Base-by-base conservation (phyloP, 2,329 filamentous ascomycete genomes). In the Coleophoma crateriformis region DNA sequence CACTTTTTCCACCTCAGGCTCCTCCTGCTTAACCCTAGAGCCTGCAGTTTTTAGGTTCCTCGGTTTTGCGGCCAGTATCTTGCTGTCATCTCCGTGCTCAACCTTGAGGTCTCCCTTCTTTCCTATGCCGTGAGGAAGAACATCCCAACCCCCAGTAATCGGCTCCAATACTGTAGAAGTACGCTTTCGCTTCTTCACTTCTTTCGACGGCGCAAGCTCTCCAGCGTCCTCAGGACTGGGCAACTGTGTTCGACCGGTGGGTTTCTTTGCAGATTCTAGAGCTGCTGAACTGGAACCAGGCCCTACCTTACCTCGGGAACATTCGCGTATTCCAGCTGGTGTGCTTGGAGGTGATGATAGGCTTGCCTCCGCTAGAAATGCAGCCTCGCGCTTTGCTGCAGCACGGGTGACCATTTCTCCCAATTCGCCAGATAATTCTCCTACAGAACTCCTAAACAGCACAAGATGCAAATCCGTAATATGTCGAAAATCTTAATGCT, bases 41-140 rank as follows among this genome's bases (percentile, higher is more conserved):
- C 19, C 8, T 27, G 20, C 15, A 22, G 20, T 32, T 10, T 41
- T 41, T 20, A 2, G 17, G 12, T 13, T 10, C 8, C 20, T 27
- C 10, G n/a, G n/a, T 32, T 32, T 32, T 27, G 20, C 4, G 13
- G 22, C 2, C 1, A 10, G 20, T 7, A 32, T 27, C 19, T 32
- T 27, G 22, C 15, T 7, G 20, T 11, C 17, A 27, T 32, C 41
- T 6, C 33, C 20, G 5, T 3, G 11, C 11, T 17, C 15, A 17
- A 10, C n/a, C 19, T 41, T 41, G 17, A 57, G 22, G 20, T 47
- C 50, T 17, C 49, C 43, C 15, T 61, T 54, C 7, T 64, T 63
- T 6, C 76, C 78, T n/a, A 82, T 64, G 45, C 79, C 81, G 62
- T 82, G 79, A 14, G 78, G 78, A 35, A 82, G 64, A 45, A 78